Conservation (phyloP, 495 filamentous ascomycete genomes). For the Clavariopsis aquatica region DNA sequence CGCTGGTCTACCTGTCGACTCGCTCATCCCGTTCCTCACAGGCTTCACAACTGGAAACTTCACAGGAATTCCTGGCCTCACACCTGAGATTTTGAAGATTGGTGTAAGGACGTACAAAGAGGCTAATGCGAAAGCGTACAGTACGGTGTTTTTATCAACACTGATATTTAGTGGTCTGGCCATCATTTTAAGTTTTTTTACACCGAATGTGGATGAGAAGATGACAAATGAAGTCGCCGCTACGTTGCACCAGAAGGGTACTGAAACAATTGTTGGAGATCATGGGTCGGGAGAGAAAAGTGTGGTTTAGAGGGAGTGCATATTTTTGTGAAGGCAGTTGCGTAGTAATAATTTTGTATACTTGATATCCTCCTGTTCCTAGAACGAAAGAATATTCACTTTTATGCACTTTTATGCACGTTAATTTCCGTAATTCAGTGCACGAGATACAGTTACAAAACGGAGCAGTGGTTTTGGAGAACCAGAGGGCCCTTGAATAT, state of each 20-base stretch:
- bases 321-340: background rate
- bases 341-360: background rate
- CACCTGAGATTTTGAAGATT: slow-evolving; percentile 9
- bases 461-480: too few relatives aligned
- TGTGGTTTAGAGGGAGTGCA: background rate
- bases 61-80: slow-evolving; percentile 22
- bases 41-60: slow-evolving; percentile 27
- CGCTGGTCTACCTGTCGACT: slow-evolving; percentile 31
- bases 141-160: slow-evolving; percentile 30
- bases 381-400: too few relatives aligned
- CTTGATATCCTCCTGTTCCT: background rate
- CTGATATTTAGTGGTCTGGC: slow-evolving; percentile 35
- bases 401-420: too few relatives aligned
- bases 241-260: slow-evolving; percentile 11
- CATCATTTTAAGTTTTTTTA: slow-evolving; percentile 29
- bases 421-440: too few relatives aligned
- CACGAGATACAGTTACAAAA: too few relatives aligned
- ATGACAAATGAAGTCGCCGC: slow-evolving; percentile 18
- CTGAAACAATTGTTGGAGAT: background rate
- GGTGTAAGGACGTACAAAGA: slow-evolving; percentile 29
- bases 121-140: slow-evolving; percentile 34
- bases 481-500: background rate
- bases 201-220: slow-evolving; percentile 24
- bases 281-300: background rate
- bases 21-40: slow-evolving; percentile 25